phyloP scores from a whole-genome alignment of 768 basidiomycete genomes.

The Porphyrellus cyaneotinctus region DNA sequence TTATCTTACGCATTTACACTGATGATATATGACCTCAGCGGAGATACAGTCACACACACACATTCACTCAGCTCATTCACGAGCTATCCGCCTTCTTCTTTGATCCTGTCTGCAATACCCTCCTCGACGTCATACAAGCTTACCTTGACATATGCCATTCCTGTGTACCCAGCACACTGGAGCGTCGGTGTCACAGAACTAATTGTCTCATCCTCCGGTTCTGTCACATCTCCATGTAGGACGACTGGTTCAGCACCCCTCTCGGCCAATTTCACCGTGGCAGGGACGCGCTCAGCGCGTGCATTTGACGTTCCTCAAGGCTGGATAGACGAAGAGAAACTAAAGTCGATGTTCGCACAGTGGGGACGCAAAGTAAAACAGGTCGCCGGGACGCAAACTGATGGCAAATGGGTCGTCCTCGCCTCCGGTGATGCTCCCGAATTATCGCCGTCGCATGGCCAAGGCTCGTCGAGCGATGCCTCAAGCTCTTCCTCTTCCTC shows the following conservation, averaged over 20 bases:
- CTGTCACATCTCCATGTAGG: slow-evolving; percentile 11
- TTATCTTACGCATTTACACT: slow-evolving; percentile 65
- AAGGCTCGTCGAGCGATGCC: slow-evolving; percentile 18
- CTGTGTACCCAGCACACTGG: slow-evolving; percentile 81
- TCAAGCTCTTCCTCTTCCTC: slow-evolving; percentile 28
- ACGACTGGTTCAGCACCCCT: slow-evolving; percentile 10
- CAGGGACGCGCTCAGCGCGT: slow-evolving; percentile 58
- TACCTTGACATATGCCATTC: slow-evolving; percentile 67
- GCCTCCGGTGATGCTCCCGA: slow-evolving; percentile 50
- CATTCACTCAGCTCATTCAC: slow-evolving; percentile 76
- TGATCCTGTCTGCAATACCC: slow-evolving; percentile 65
- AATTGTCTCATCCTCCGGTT: slow-evolving; percentile 45
- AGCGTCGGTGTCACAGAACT: slow-evolving; percentile 74
- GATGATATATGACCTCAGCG: slow-evolving; percentile 67
- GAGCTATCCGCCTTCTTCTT: slow-evolving; percentile 72
- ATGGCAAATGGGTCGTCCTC: slow-evolving; percentile 82
- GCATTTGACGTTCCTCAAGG: slow-evolving; percentile 69
- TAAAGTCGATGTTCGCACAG: slow-evolving; percentile 64
- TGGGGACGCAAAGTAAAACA: slow-evolving; percentile 70
- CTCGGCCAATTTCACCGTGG: slow-evolving; percentile 42
- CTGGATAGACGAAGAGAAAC: slow-evolving; percentile 65
- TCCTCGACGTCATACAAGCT: slow-evolving; percentile 62
- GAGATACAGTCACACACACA: slow-evolving; percentile 45
- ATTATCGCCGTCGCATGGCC: slow-evolving; percentile 8
- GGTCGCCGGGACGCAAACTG: slow-evolving; percentile 74